These are phyloP conservation scores for Cordia subcordata DNA, from an alignment of 257 asterid genomes.

Conservation along the genomic window DNA sequence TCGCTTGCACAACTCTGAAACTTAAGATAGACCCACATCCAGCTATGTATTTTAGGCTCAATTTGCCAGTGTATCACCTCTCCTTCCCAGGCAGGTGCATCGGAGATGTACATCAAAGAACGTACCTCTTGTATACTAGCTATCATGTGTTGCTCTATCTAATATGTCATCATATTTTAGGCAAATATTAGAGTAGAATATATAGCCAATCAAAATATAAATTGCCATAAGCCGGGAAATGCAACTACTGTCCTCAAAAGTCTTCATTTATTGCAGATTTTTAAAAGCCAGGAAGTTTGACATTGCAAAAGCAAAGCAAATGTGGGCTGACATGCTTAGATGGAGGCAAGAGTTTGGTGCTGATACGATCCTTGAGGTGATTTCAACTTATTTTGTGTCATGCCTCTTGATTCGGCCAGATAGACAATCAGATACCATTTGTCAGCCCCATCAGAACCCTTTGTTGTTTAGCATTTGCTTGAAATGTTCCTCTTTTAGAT, in stretches of 20 bases:
- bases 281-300: slow-evolving; percentile 72
- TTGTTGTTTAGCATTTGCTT: neutral
- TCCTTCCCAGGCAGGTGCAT: too few relatives aligned
- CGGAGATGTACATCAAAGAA: too few relatives aligned
- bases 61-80: too few relatives aligned
- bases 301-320: slow-evolving; percentile 45
- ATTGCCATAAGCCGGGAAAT: neutral
- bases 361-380: slow-evolving; percentile 66
- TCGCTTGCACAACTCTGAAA: too few relatives aligned
- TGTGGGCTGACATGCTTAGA: slow-evolving; percentile 83
- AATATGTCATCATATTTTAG: neutral
- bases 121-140: neutral
- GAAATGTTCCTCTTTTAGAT: too few relatives aligned
- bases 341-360: slow-evolving; percentile 69
- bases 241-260: neutral
- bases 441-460: neutral
- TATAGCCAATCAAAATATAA: neutral
- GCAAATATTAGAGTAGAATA: neutral
- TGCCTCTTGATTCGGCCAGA: neutral
- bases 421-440: neutral
- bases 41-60: too few relatives aligned
- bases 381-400: neutral
- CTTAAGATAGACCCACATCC: too few relatives aligned
- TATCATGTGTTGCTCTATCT: neutral
- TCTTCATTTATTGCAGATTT: slow-evolving; percentile 43